Evolutionary conservation across 352 stramenopile genomes (phyloP).

Genomic region (Pythium insidiosum): DNA sequence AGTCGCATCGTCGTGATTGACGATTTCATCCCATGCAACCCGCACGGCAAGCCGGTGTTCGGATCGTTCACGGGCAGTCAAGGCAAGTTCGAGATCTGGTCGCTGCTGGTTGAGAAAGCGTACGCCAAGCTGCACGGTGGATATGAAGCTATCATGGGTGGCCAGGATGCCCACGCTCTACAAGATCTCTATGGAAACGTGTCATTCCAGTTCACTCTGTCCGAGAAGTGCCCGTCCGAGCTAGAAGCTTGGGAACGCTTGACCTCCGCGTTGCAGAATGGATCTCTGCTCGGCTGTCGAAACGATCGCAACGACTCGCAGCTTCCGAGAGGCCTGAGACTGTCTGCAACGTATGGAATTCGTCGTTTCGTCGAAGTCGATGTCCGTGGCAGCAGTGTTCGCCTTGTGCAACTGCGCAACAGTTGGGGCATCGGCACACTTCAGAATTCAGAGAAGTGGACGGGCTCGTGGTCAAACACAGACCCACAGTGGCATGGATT

Average conservation of each 20-base stretch:
- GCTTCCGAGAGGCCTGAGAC: conserved; percentile 52
- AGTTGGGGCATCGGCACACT: conserved; percentile 64
- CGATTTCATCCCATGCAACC: conserved; percentile 78
- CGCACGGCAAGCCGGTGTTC: conserved; percentile 80
- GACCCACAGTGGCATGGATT: conserved; percentile 67
- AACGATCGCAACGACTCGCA: conserved; percentile 64
- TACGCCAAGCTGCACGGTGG: conserved; percentile 91
- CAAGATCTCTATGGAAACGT: conserved; percentile 78
- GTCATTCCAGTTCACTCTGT: conserved; percentile 52
- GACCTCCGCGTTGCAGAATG: conserved; percentile 30
- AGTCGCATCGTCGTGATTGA: conserved; percentile 77
- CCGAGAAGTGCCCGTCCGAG: conserved; percentile 52
- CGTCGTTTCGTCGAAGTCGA: conserved; percentile 70
- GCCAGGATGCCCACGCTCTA: conserved; percentile 68
- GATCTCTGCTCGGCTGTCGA: conserved; percentile 61
- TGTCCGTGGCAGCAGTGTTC: conserved; percentile 39
- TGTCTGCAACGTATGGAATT: conserved; percentile 66
- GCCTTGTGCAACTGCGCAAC: conserved; percentile 73
- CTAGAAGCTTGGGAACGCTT: conserved; percentile 49
- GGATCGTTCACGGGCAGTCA: conserved; percentile 75
- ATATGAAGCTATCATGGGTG: conserved; percentile 87
- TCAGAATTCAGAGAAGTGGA: conserved; percentile 59
- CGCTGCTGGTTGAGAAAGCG: conserved; percentile 91
- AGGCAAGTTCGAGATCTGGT: conserved; percentile 90
- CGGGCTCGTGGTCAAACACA: conserved; percentile 56